Percentiles rank a stretch among this genome's conserved stretches.
Conservation (phyloP, 805 yeast species). For the Candida jianshihensis region DNA sequence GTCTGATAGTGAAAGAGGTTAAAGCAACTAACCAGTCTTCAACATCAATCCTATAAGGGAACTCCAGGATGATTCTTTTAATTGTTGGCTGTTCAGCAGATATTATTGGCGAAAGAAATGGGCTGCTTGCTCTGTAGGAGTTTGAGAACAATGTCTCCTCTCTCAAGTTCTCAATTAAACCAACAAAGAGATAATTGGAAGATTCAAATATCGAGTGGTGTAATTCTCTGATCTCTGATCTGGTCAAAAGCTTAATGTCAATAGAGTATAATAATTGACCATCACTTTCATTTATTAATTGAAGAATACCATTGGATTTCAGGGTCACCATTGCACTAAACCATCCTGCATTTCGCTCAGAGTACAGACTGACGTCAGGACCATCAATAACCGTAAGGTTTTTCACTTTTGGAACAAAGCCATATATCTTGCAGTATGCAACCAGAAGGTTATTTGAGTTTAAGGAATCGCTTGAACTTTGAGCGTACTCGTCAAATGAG, state of each 20-base stretch:
- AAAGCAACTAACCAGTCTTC: slow-evolving; percentile 75
- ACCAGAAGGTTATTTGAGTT: slow-evolving; percentile 35
- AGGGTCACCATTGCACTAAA: slow-evolving; percentile 65
- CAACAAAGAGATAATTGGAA: slow-evolving; percentile 53
- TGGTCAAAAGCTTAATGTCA: slow-evolving; percentile 42
- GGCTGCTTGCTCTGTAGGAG: slow-evolving; percentile 4
- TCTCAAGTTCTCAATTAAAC: slow-evolving; percentile 49
- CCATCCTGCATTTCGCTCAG: slow-evolving; percentile 50
- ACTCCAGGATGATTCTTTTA: slow-evolving; percentile 45
- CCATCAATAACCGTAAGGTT: slow-evolving; percentile 11
- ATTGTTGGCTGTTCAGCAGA: slow-evolving; percentile 23
- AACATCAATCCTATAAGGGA: slow-evolving; percentile 60
- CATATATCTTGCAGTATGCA: slow-evolving; percentile 59
- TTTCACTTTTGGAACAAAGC: slow-evolving; percentile 30
- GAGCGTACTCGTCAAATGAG: slow-evolving; percentile 15
- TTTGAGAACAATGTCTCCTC: slow-evolving; percentile 14
- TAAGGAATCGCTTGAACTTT: slow-evolving; percentile 20
- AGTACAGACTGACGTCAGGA: slow-evolving; percentile 12
- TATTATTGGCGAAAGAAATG: slow-evolving; percentile 12
- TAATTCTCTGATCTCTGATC: slow-evolving; percentile 57
- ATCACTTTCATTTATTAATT: slow-evolving; percentile 55
- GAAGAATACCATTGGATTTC: slow-evolving; percentile 54
- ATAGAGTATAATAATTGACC: slow-evolving; percentile 55
- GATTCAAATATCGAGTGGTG: slow-evolving; percentile 58
- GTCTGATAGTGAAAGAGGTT: slow-evolving; percentile 54